Evolutionary conservation across 495 filamentous ascomycete species (phyloP).

Genomic region (Penicillium coffeae): DNA sequence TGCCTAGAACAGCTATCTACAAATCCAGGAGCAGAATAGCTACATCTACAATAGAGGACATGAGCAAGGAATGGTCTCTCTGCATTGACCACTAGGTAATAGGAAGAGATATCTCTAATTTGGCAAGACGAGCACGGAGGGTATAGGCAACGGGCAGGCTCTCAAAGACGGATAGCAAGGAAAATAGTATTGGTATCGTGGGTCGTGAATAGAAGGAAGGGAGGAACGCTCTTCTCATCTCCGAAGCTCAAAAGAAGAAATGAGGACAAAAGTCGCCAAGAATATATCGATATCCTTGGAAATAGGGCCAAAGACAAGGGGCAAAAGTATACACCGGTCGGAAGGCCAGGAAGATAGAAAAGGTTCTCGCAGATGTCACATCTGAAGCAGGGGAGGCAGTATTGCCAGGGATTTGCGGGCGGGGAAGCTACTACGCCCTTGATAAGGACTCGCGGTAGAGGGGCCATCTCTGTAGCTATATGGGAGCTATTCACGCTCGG

Average conservation of each 20-base stretch:
- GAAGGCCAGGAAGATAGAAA: background rate
- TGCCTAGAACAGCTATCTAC: too few relatives aligned
- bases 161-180: conserved; percentile 1
- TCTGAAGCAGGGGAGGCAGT: background rate
- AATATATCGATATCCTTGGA: background rate
- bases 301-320: background rate
- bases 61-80: too few relatives aligned
- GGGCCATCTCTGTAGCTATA: too few relatives aligned
- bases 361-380: background rate
- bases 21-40: too few relatives aligned
- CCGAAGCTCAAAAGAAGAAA: background rate
- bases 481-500: background rate
- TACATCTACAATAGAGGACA: background rate
- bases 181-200: conserved; percentile 19
- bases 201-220: conserved; percentile 9
- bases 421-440: background rate
- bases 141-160: conserved; percentile 14
- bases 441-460: too few relatives aligned
- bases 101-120: background rate
- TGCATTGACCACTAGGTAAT: too few relatives aligned
- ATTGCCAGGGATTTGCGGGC: background rate
- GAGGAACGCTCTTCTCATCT: background rate
- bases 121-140: conserved; percentile 5
- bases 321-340: background rate
- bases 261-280: background rate